These are phyloP conservation scores for Cystobasidium onofrii DNA, from an alignment of 768 basidiomycete genomes.

Conservation along the genomic window DNA sequence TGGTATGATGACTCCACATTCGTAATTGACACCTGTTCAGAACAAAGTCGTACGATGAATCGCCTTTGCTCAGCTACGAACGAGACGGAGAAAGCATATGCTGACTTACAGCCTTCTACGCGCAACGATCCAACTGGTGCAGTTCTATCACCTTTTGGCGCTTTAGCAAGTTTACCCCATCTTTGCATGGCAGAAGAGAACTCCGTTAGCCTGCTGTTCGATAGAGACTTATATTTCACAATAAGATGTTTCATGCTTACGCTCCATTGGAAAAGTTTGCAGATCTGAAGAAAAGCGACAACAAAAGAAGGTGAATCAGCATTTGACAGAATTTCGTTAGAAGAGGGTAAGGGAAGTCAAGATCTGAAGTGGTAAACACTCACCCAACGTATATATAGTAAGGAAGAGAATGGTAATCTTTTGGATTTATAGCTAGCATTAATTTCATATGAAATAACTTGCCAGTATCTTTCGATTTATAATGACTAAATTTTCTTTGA, in stretches of 20 bases:
- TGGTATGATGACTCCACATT: conserved; percentile 33
- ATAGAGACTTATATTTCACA: neutral
- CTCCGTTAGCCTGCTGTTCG: neutral
- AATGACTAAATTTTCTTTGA: conserved; percentile 27
- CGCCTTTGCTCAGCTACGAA: too few species aligned
- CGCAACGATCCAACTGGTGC: neutral
- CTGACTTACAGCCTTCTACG: neutral
- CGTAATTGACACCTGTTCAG: conserved; percentile 26
- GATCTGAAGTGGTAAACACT: too few species aligned
- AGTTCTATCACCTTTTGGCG: neutral
- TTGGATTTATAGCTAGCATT: conserved; percentile 12
- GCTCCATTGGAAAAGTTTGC: conserved; percentile 32
- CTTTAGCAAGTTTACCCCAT: conserved; percentile 23
- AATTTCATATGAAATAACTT: conserved; percentile 36
- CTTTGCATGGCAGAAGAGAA: neutral
- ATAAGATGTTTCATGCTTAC: neutral
- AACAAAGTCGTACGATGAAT: neutral
- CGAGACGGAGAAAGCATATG: too few species aligned
- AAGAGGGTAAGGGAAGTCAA: too few species aligned
- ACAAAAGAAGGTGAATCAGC: neutral
- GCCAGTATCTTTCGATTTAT: conserved; percentile 31
- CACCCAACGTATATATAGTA: conserved; percentile 13
- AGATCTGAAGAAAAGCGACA: conserved; percentile 23
- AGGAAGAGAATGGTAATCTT: neutral
- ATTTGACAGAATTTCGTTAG: too few species aligned